Percentiles rank a stretch among this genome's conserved stretches.
These are phyloP conservation scores for Oehlia diaphana DNA, from an alignment of 192 early-diverging fungal species.

Conservation along the genomic window DNA sequence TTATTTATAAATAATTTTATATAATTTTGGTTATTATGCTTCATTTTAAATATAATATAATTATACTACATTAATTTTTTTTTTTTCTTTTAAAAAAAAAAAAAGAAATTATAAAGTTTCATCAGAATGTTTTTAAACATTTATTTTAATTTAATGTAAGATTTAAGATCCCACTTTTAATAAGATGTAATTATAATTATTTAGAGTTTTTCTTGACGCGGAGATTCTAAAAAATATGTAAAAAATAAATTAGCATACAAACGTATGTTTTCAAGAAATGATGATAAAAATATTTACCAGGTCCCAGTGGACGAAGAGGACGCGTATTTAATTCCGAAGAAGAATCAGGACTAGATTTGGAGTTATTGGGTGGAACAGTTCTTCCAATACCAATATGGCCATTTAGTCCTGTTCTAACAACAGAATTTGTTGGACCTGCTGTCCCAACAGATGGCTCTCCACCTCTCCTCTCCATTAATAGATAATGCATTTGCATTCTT, in stretches of 20 bases:
- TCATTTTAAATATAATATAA: no score
- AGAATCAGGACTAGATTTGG: background rate
- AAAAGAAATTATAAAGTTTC: no score
- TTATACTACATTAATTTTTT: no score
- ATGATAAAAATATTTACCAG: background rate
- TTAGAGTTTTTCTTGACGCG: slow-evolving; percentile 11
- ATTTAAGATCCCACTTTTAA: no score
- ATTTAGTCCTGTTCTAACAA: background rate
- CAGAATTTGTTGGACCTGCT: background rate
- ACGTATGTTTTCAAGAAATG: background rate
- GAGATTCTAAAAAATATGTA: background rate
- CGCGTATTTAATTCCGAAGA: background rate
- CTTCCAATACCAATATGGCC: background rate
- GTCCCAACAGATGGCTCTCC: slow-evolving; percentile 9
- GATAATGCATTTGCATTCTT: slow-evolving; percentile 68
- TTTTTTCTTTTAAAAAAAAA: no score
- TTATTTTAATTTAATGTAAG: no score
- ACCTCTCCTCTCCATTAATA: slow-evolving; percentile 48
- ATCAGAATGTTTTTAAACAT: no score
- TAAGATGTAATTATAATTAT: no score
- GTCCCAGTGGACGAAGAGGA: background rate
- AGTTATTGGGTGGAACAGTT: background rate
- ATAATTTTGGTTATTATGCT: no score
- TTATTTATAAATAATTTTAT: no score
- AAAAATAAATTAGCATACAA: background rate